Base-by-base conservation (phyloP, 805 yeast genomes). In the Kregervanrija delftensis region DNA sequence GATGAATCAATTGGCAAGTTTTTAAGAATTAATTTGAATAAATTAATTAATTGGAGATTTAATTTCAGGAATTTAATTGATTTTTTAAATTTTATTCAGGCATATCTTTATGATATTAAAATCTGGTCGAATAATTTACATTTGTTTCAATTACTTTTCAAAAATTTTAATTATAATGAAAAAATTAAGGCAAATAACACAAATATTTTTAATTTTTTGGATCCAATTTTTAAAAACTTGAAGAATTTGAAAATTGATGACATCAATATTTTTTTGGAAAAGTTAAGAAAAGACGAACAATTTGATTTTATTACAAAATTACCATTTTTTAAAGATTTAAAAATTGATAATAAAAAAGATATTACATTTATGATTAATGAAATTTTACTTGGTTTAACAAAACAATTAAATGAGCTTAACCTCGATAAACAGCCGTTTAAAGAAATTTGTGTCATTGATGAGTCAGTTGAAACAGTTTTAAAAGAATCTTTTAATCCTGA, bases 401-500 rank as follows among this genome's bases (percentile, higher is more conserved):
- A 35, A 8, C 56, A 54, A 38, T 41, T 61, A n/a, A 49, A 48
- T 12, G 58, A 54, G 16, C 45, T 61, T 15, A 54, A 60, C 30
- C 43, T 63, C n/a, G 48, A 51, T 5, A 41, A 50, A 33, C 60
- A 54, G 28, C 55, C 64, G 9, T 67, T 72, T 45, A 56, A 65
- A 47, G 81, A 76, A 43, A 61, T 71, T 3, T 67, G 72, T 44
- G 64, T 70, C n/a, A 57, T 69, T 4, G 54, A 52, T 12, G 41
- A 44, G 51, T 37, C 44, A 4, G 49, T 51, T 10, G 53, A 55
- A 4, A 57, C 59, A 0, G 50, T 72, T 8, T 56, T 68, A 10
- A 52, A 56, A 13, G 54, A 54, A 28, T 69, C 65, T 13, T 67
- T 77, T 53, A 63, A 64, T 14, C 82, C 83, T 1, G 55, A 65